A percentile compares a stretch with the other conserved stretches of the same genome.
These are phyloP conservation scores for Fomitopsis pulvina DNA, from an alignment of 768 basidiomycete genomes.

Conservation along the genomic window DNA sequence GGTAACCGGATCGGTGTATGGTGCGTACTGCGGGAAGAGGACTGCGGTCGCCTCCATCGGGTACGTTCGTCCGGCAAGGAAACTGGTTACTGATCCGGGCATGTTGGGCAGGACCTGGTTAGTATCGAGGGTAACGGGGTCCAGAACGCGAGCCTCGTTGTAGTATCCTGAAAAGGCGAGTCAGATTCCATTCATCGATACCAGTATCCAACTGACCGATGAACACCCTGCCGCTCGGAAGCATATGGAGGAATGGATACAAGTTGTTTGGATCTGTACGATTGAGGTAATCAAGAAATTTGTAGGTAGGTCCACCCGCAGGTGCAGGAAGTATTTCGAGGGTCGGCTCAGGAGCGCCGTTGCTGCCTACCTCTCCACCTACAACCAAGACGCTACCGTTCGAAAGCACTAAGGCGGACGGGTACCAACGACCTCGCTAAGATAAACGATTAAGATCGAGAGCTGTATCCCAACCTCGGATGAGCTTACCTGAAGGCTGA, in stretches of 20 bases:
- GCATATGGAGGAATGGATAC: slow-evolving; percentile 69
- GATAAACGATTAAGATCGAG: not conserved
- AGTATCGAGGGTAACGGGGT: slow-evolving; percentile 60
- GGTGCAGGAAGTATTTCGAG: slow-evolving; percentile 69
- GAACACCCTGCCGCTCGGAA: slow-evolving; percentile 66
- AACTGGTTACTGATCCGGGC: slow-evolving; percentile 67
- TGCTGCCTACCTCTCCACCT: slow-evolving; percentile 70
- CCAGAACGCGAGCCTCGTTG: slow-evolving; percentile 74
- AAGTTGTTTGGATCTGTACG: slow-evolving; percentile 77
- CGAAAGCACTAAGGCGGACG: slow-evolving; percentile 56
- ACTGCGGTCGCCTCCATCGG: slow-evolving; percentile 70
- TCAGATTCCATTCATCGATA: too few relatives aligned
- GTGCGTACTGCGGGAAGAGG: slow-evolving; percentile 61
- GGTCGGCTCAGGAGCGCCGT: slow-evolving; percentile 57
- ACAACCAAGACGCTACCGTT: slow-evolving; percentile 72
- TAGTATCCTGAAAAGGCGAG: slow-evolving; percentile 48
- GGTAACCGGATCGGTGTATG: slow-evolving; percentile 67
- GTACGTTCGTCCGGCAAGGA: slow-evolving; percentile 70
- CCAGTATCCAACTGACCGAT: too few relatives aligned
- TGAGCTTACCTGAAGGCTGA: slow-evolving; percentile 52
- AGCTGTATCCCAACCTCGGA: not conserved
- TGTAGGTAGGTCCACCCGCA: slow-evolving; percentile 50
- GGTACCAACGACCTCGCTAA: slow-evolving; percentile 68
- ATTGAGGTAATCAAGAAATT: slow-evolving; percentile 58
- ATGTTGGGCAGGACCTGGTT: slow-evolving; percentile 58